These are phyloP conservation scores for Colletotrichum salicis DNA, from an alignment of 2,329 filamentous ascomycete species.

Conservation along the genomic window DNA sequence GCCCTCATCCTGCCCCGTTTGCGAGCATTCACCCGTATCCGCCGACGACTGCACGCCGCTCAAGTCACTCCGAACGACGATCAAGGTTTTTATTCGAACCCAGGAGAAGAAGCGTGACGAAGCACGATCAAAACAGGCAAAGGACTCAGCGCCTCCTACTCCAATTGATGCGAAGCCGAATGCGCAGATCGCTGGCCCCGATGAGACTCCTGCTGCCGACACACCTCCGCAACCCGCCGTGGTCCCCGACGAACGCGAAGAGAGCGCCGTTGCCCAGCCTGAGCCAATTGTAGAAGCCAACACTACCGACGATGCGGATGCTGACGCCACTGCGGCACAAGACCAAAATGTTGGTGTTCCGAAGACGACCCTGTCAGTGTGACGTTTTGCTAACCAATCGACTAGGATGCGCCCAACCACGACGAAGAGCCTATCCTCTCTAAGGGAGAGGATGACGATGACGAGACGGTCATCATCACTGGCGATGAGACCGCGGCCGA, in stretches of 20 bases:
- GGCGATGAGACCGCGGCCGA: constrained; percentile 30
- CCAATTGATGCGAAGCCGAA: constrained; percentile 54
- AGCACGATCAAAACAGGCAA: constrained; percentile 62
- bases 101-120: constrained; percentile 89
- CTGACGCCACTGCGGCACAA: constrained; percentile 12
- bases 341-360: neutral
- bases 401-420: constrained; percentile 18
- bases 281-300: neutral
- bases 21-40: constrained; percentile 89
- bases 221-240: constrained; percentile 10
- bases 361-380: neutral
- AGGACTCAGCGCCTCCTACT: constrained; percentile 51
- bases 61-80: constrained; percentile 90
- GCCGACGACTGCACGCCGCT: constrained; percentile 88
- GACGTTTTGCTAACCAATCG: neutral
- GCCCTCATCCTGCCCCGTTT: constrained; percentile 86
- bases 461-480: constrained; percentile 33
- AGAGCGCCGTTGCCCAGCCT: constrained; percentile 5
- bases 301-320: neutral
- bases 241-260: neutral
- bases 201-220: constrained; percentile 37
- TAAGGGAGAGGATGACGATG: constrained; percentile 31
- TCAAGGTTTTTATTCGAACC: constrained; percentile 89
- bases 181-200: constrained; percentile 42
- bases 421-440: constrained; percentile 14